A percentile compares a stretch with the other conserved stretches of the same genome.
These are phyloP conservation scores for Citrus glauca DNA, from an alignment of 345 rosid genomes.

Conservation along the genomic window DNA sequence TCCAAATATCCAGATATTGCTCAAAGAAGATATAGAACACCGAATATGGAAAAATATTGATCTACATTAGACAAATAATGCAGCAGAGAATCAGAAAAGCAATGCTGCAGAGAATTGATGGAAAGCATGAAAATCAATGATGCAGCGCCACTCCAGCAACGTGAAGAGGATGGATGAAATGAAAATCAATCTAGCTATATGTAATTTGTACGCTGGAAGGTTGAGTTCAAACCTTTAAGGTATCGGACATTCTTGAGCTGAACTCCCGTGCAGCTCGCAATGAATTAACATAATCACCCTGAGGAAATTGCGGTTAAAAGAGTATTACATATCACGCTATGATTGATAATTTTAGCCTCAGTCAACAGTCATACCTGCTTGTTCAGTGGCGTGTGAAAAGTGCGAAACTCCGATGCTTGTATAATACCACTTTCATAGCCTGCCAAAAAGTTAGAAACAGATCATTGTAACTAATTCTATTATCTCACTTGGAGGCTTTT, in stretches of 20 bases:
- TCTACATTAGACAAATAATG: conserved; percentile 45
- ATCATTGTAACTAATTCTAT: neutral
- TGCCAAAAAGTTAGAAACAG: conserved; percentile 25
- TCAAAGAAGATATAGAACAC: conserved; percentile 94
- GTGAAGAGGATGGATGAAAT: neutral
- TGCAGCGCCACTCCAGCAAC: neutral
- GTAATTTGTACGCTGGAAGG: neutral
- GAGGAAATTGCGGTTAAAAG: conserved; percentile 20
- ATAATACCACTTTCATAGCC: conserved; percentile 80
- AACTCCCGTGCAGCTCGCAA: conserved; percentile 85
- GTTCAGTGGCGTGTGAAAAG: conserved; percentile 90
- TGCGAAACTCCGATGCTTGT: conserved; percentile 87
- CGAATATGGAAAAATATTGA: conserved; percentile 85
- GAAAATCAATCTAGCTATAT: neutral
- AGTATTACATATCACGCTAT: neutral
- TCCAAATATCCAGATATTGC: conserved; percentile 95
- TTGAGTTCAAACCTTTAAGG: conserved; percentile 57
- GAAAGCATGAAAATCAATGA: conserved; percentile 1
- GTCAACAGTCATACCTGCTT: conserved; percentile 49
- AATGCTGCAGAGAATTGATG: neutral
- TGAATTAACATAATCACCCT: conserved; percentile 84
- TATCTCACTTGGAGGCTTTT: neutral
- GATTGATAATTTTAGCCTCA: neutral
- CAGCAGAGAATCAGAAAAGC: neutral
- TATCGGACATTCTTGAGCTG: conserved; percentile 66